Evolutionary conservation across 1,284 basidiomycete genomes (phyloP).

Genomic region (Erythrobasidium hasegawianum): DNA sequence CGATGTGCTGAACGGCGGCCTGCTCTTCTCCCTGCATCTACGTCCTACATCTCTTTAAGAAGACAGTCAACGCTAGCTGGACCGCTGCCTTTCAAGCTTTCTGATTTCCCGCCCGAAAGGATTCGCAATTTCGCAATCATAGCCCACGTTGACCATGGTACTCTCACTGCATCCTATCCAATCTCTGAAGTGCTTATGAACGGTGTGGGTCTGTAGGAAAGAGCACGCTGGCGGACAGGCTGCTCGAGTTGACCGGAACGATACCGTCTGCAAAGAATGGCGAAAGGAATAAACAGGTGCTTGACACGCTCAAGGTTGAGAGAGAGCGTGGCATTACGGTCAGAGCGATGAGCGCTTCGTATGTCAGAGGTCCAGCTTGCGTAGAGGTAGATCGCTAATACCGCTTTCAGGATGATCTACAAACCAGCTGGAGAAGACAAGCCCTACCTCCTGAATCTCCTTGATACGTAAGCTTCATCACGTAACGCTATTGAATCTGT

Average conservation of each 20-base stretch:
- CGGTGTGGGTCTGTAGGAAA: slow-evolving; percentile 16
- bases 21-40: no score
- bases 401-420: slow-evolving; percentile 64
- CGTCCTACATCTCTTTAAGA: no score
- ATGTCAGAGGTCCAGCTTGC: neutral
- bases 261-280: slow-evolving; percentile 61
- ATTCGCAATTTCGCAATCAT: slow-evolving; percentile 95
- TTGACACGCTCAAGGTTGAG: slow-evolving; percentile 95
- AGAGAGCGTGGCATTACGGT: slow-evolving; percentile 83
- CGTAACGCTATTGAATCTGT: no score
- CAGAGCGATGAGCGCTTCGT: slow-evolving; percentile 88
- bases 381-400: neutral
- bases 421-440: slow-evolving; percentile 55
- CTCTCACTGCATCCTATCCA: no score
- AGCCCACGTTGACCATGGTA: slow-evolving; percentile 69
- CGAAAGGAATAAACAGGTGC: slow-evolving; percentile 76
- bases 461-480: slow-evolving; percentile 83
- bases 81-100: slow-evolving; percentile 14
- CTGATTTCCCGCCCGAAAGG: slow-evolving; percentile 42
- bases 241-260: slow-evolving; percentile 73
- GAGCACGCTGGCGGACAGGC: slow-evolving; percentile 74
- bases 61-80: no score
- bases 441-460: slow-evolving; percentile 81
- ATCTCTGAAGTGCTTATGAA: no score
- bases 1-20: no score